These are phyloP conservation scores for Candida tammaniensis DNA, from an alignment of 805 yeast species.

Conservation along the genomic window DNA sequence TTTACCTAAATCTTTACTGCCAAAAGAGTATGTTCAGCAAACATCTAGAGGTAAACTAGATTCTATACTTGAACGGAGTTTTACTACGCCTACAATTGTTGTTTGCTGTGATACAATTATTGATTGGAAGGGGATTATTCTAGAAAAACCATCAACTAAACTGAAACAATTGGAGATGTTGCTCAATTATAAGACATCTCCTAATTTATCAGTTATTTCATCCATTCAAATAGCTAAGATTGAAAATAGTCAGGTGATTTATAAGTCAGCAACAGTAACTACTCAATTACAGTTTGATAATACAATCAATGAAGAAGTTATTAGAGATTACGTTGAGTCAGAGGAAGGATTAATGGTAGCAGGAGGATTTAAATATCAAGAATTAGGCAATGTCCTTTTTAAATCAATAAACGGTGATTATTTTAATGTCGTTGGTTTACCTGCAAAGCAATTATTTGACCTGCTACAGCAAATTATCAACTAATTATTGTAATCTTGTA, in stretches of 20 bases:
- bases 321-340: conserved; percentile 60
- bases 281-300: conserved; percentile 46
- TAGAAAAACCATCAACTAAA: conserved; percentile 68
- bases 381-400: conserved; percentile 64
- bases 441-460: conserved; percentile 57
- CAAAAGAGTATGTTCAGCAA: conserved; percentile 56
- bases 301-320: conserved; percentile 48
- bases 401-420: conserved; percentile 72
- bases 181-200: conserved; percentile 17
- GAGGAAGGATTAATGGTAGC: conserved; percentile 83
- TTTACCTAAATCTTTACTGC: conserved; percentile 53
- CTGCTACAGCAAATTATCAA: too few species aligned
- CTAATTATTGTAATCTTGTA: too few species aligned
- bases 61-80: conserved; percentile 43
- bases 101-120: conserved; percentile 79
- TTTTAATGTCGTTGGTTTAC: conserved; percentile 85
- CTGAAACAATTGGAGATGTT: conserved; percentile 30
- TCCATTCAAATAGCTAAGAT: conserved; percentile 27
- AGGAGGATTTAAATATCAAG: conserved; percentile 90
- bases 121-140: conserved; percentile 54
- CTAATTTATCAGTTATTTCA: conserved; percentile 29
- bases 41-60: conserved; percentile 71
- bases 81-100: conserved; percentile 13
- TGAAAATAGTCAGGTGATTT: conserved; percentile 9
- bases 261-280: conserved; percentile 21